phyloP scores from a whole-genome alignment of 805 yeast species.

The Sporopachydermia lactativora region DNA sequence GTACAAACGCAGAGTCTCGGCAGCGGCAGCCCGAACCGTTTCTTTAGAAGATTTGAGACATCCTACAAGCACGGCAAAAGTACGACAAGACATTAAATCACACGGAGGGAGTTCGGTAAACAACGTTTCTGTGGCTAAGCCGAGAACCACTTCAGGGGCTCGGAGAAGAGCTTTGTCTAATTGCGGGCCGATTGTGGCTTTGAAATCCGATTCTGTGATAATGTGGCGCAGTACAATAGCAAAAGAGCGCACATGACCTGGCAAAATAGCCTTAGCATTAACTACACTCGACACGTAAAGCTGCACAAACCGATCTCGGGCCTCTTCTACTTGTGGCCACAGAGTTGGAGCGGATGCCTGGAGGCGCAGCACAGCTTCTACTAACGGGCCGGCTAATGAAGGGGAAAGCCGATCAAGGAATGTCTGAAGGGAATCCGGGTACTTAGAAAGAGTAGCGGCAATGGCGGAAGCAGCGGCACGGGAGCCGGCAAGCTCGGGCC shows the following conservation, averaged over 20 bases:
- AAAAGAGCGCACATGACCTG: conserved; percentile 16
- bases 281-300: conserved; percentile 18
- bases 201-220: conserved; percentile 26
- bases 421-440: conserved; percentile 11
- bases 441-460: conserved; percentile 4
- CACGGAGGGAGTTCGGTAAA: background rate
- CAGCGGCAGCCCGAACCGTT: conserved; percentile 37
- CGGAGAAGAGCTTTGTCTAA: conserved; percentile 65
- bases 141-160: conserved; percentile 60
- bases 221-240: conserved; percentile 31
- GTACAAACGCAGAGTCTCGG: conserved; percentile 19
- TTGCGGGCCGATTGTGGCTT: conserved; percentile 34
- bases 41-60: conserved; percentile 56
- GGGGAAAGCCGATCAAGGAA: conserved; percentile 20
- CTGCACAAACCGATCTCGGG: conserved; percentile 9
- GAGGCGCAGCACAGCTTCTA: conserved; percentile 9
- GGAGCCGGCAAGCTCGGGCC: conserved; percentile 1
- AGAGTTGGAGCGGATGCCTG: conserved; percentile 11
- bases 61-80: background rate
- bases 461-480: conserved; percentile 10
- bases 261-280: conserved; percentile 15
- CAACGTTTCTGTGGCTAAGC: conserved; percentile 10
- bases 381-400: conserved; percentile 6
- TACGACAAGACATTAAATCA: background rate
- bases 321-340: conserved; percentile 6